phyloP scores from a whole-genome alignment of 495 filamentous ascomycete genomes.

The Cetradonia linearis region DNA sequence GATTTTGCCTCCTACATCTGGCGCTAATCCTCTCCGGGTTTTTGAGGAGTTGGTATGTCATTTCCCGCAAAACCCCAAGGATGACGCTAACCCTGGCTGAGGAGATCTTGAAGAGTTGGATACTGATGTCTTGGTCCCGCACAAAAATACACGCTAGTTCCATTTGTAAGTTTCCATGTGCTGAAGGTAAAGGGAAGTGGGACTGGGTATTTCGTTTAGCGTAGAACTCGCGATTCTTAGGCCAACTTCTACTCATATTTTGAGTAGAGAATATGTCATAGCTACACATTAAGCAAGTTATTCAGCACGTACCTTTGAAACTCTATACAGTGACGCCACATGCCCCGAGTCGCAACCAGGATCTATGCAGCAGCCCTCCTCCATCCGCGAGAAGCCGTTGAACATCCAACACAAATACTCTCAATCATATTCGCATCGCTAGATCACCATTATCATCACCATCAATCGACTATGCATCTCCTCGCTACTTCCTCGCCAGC shows the following conservation, averaged over 20 bases:
- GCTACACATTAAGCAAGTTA: no score
- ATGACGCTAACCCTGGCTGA: background rate
- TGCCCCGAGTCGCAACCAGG: no score
- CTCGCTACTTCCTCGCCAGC: slow-evolving; percentile 42
- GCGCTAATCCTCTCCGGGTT: background rate
- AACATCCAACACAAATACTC: background rate
- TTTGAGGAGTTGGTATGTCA: background rate
- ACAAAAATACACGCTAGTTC: background rate
- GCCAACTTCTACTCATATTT: no score
- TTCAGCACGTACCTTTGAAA: no score
- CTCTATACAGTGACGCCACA: no score
- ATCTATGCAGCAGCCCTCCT: no score
- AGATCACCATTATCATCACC: background rate
- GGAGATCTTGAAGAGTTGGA: background rate
- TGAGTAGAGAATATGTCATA: no score
- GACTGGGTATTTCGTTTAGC: no score
- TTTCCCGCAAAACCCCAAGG: background rate
- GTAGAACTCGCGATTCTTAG: no score
- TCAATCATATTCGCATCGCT: background rate
- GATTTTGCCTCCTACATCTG: background rate
- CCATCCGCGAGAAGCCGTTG: no score
- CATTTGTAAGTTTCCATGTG: background rate
- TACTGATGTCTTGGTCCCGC: background rate
- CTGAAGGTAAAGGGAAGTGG: no score
- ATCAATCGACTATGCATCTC: background rate